Evolutionary conservation across 805 yeast genomes (phyloP).

Genomic region (Ogataea haglerorum): DNA sequence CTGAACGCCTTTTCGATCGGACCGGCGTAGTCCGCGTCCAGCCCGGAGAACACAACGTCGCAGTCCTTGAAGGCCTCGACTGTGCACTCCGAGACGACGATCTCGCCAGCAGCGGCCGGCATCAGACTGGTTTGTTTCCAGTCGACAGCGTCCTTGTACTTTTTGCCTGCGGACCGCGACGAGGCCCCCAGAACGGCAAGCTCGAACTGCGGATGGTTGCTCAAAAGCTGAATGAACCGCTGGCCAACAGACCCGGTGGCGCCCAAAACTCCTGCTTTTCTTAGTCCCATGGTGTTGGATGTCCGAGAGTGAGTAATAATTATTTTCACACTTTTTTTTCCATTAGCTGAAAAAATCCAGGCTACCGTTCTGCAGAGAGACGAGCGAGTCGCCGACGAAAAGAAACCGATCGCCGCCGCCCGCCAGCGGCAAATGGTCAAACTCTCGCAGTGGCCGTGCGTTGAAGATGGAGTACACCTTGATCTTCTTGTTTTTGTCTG

Average conservation of each 20-base stretch:
- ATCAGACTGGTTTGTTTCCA: conserved; percentile 92
- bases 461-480: conserved; percentile 14
- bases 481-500: conserved; percentile 7
- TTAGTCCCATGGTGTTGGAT: conserved; percentile 21
- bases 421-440: neutral
- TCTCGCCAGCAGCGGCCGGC: conserved; percentile 61
- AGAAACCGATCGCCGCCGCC: conserved; percentile 10
- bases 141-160: conserved; percentile 76
- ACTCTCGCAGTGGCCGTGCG: conserved; percentile 8
- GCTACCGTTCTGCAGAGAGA: conserved; percentile 6
- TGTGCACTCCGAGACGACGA: conserved; percentile 75
- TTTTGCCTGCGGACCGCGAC: conserved; percentile 87
- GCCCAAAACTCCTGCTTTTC: conserved; percentile 85
- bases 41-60: conserved; percentile 91
- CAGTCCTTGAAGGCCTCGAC: conserved; percentile 78
- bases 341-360: conserved; percentile 3
- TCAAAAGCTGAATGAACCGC: conserved; percentile 79
- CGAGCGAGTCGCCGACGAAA: conserved; percentile 9
- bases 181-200: conserved; percentile 88
- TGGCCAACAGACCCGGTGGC: conserved; percentile 99
- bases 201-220: conserved; percentile 88
- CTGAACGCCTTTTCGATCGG: conserved; percentile 82
- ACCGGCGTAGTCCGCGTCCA: conserved; percentile 92
- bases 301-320: neutral
- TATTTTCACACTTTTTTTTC: neutral